phyloP scores from a whole-genome alignment of 2,329 filamentous ascomycete species.

The Rutstroemia sydowiana region DNA sequence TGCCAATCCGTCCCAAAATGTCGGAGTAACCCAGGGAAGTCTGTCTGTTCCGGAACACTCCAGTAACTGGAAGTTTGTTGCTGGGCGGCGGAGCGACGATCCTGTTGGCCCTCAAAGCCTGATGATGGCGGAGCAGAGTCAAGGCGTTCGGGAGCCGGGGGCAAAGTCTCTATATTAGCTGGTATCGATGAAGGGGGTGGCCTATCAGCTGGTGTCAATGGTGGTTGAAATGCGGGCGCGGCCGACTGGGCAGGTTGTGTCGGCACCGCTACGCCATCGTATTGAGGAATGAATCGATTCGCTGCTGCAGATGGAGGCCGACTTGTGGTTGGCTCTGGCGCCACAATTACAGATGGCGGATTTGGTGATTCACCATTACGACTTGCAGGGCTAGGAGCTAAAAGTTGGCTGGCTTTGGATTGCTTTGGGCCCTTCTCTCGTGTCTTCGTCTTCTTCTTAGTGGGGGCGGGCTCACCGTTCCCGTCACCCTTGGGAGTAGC shows the following conservation, averaged over 20 bases:
- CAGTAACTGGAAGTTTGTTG: conserved; percentile 76
- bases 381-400: conserved; percentile 18
- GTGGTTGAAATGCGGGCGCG: conserved; percentile 15
- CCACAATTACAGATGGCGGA: conserved; percentile 10
- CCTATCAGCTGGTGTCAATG: conserved; percentile 19
- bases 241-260: conserved; percentile 9
- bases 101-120: conserved; percentile 21
- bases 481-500: conserved; percentile 37
- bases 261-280: conserved; percentile 15
- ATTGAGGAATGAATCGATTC: conserved; percentile 21
- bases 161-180: conserved; percentile 19
- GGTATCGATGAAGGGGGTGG: conserved; percentile 3
- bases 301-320: conserved; percentile 12
- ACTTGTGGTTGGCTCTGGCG: conserved; percentile 11
- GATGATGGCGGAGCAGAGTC: conserved; percentile 22
- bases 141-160: conserved; percentile 24
- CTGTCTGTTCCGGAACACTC: conserved; percentile 74
- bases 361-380: conserved; percentile 20
- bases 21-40: conserved; percentile 64
- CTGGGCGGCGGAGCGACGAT: conserved; percentile 23
- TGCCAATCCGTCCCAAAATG: conserved; percentile 76
- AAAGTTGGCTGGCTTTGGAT: conserved; percentile 27
- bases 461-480: conserved; percentile 31
- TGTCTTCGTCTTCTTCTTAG: conserved; percentile 31
- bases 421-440: conserved; percentile 27